These are phyloP conservation scores for Chionographis japonica DNA, from an alignment of 106 monocot species.

Conservation along the genomic window DNA sequence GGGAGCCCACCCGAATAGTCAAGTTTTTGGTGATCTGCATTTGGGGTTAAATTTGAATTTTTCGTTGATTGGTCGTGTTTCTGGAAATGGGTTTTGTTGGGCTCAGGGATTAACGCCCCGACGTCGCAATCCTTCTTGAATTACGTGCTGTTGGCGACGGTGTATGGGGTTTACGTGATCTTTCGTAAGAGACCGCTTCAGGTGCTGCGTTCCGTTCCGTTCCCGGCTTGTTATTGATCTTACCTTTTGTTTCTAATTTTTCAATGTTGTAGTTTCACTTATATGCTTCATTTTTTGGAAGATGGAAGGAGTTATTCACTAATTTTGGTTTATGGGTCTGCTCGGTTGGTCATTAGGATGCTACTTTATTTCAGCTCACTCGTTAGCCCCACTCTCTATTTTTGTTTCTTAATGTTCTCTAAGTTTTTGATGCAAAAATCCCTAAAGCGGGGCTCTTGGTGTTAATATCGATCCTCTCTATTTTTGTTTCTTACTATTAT, in stretches of 20 bases:
- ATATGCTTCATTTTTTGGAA: not conserved
- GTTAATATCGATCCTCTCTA: too few relatives aligned
- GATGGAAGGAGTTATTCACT: too few relatives aligned
- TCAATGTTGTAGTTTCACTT: not conserved
- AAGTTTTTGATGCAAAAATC: too few relatives aligned
- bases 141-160: constrained; percentile 58
- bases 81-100: constrained; percentile 3
- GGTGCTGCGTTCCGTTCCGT: constrained; percentile 21
- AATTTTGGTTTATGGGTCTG: too few relatives aligned
- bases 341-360: too few relatives aligned
- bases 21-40: not conserved
- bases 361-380: too few relatives aligned
- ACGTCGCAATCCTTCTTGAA: constrained; percentile 95
- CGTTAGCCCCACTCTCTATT: too few relatives aligned
- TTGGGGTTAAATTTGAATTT: not conserved
- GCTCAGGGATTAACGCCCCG: constrained; percentile 71
- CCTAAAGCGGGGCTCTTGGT: too few relatives aligned
- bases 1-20: not conserved
- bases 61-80: not conserved
- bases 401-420: too few relatives aligned
- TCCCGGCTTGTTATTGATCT: not conserved
- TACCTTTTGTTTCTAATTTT: not conserved
- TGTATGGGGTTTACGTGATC: constrained; percentile 54
- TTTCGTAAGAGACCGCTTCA: constrained; percentile 43
- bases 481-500: too few relatives aligned